Evolutionary conservation across 2,329 filamentous ascomycete species (phyloP), one percentile per base, ranked within the genome.

Genomic region (Fusarium nisikadoi): DNA sequence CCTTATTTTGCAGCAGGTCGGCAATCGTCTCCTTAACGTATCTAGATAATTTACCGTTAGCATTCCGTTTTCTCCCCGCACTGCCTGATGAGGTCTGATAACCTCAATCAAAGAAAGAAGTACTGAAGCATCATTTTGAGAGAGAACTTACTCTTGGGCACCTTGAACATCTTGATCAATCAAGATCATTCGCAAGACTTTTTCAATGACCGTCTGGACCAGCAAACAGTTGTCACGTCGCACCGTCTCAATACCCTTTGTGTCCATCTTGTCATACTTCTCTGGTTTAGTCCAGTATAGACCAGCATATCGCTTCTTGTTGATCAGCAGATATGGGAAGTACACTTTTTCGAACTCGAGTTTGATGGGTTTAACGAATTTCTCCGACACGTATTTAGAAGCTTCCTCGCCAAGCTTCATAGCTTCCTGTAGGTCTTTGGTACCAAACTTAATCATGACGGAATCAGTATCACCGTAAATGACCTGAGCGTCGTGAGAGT

Each of bases 221-320:
- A 99, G 85, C 57, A 96, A 87, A 80, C 96, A 99, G 80, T 99
- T 99, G 81, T 99, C 96, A 87, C 96, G 89, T 75, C 96, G 92
- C 50, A 99, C 97, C 7, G 96, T 99, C 83, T 99, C 96, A 74
- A 99, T 98, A 87, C 96, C 96, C 82, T 99, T 99, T 67, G 94
- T 98, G 82, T 99, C 96, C 97, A 99, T 99, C 86, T 98, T 99
- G 88, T 99, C 97, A 81, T 93, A 96, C 82, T 97, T 98, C 45
- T 95, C 89, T 1, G 95, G 90, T 74, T 93, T 96, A 9, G 96
- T 99, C 95, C 95, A 99, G 84, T 94, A 98, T 36, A 99, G 84
- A n/a, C 96, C 96, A 13, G 96, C 96, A 78, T 99, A 99, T 71
- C 96, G 93, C 86, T 99, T 99, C 87, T 99, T 99, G 90, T 99